Evolutionary conservation across 495 filamentous ascomycete species (phyloP).

Genomic region (Lepraria neglecta): DNA sequence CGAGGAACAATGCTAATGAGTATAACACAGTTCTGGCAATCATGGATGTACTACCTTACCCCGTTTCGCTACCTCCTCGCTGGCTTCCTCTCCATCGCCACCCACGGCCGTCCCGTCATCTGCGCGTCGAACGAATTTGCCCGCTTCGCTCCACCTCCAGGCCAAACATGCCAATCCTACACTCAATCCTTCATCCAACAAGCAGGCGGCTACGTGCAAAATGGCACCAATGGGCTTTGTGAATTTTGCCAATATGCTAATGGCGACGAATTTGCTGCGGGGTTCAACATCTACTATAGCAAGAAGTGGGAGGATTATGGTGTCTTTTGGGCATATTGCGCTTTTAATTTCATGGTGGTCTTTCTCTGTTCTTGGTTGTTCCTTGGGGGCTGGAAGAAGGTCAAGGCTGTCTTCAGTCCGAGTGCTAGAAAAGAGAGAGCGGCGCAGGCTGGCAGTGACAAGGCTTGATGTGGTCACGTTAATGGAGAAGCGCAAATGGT

Average conservation of each 20-base stretch:
- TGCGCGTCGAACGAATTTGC: slow-evolving; percentile 54
- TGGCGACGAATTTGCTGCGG: slow-evolving; percentile 47
- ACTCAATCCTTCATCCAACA: slow-evolving; percentile 37
- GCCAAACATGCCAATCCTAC: slow-evolving; percentile 49
- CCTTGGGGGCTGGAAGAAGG: slow-evolving; percentile 40
- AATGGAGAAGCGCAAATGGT: background rate
- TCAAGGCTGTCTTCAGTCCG: slow-evolving; percentile 39
- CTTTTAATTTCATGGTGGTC: slow-evolving; percentile 50
- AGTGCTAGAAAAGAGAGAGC: slow-evolving; percentile 36
- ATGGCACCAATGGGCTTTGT: slow-evolving; percentile 44
- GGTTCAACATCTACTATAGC: slow-evolving; percentile 46
- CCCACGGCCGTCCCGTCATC: slow-evolving; percentile 48
- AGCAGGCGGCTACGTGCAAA: slow-evolving; percentile 48
- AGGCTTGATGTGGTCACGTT: slow-evolving; percentile 14
- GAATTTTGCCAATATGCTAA: slow-evolving; percentile 55
- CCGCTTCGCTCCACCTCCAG: slow-evolving; percentile 47
- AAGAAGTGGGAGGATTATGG: slow-evolving; percentile 61
- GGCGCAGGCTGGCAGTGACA: slow-evolving; percentile 15
- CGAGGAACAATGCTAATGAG: background rate
- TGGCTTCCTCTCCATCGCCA: slow-evolving; percentile 61
- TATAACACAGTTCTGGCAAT: slow-evolving; percentile 56
- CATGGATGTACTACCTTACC: slow-evolving; percentile 75
- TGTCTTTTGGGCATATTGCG: slow-evolving; percentile 49
- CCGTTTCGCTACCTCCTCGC: slow-evolving; percentile 78
- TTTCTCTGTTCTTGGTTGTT: slow-evolving; percentile 51